phyloP scores from a whole-genome alignment of 768 basidiomycete species.

The Lanmaoa rubissima region DNA sequence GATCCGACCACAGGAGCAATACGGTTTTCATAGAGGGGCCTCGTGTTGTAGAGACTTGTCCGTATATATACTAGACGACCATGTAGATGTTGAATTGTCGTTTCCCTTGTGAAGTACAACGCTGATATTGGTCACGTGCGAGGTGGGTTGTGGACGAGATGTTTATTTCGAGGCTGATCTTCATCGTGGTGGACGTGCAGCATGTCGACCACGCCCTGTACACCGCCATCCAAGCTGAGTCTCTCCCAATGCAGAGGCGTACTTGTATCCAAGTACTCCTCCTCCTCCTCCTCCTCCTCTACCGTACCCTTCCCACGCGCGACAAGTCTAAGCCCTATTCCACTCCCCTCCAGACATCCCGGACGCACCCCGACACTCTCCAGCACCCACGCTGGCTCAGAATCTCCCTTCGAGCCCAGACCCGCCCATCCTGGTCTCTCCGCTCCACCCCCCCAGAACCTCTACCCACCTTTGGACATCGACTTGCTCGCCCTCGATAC shows the following conservation, averaged over 20 bases:
- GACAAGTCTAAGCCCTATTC: slow-evolving; percentile 1
- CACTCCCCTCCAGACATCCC: not conserved
- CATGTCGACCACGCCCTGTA: slow-evolving; percentile 31
- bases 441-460: not conserved
- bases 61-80: slow-evolving; percentile 17
- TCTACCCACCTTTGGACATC: slow-evolving; percentile 11
- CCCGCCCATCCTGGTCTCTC: not conserved
- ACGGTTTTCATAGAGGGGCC: slow-evolving; percentile 29
- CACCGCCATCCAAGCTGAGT: slow-evolving; percentile 19
- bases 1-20: slow-evolving; percentile 33
- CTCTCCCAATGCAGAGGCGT: not conserved
- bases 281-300: slow-evolving; percentile 8
- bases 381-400: slow-evolving; percentile 11
- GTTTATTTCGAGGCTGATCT: not conserved
- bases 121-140: slow-evolving; percentile 29
- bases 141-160: slow-evolving; percentile 12
- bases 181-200: slow-evolving; percentile 21
- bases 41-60: slow-evolving; percentile 14
- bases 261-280: not conserved
- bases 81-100: not conserved
- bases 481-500: slow-evolving; percentile 10
- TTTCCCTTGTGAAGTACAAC: not conserved
- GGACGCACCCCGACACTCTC: slow-evolving; percentile 9
- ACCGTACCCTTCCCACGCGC: slow-evolving; percentile 22
- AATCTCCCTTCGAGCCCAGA: slow-evolving; percentile 23